These are phyloP conservation scores for Fraxinus anomala DNA, from an alignment of 257 asterid genomes.

Conservation along the genomic window DNA sequence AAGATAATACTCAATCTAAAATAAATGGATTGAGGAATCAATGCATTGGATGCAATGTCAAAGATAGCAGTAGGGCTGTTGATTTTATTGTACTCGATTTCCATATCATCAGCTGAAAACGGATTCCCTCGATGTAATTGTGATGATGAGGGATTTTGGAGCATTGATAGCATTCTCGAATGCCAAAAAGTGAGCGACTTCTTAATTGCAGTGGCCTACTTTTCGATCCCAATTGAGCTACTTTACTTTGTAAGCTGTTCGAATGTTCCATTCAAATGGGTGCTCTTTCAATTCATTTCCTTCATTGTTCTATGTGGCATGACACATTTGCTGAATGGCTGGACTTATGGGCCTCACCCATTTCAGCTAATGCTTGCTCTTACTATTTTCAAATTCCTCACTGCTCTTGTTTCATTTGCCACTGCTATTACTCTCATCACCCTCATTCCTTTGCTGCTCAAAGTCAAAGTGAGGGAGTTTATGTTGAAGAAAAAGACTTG, in stretches of 20 bases:
- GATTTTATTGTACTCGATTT: constrained; percentile 38
- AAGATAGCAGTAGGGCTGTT: constrained; percentile 52
- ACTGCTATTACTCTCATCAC: constrained; percentile 80
- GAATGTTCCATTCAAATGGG: constrained; percentile 86
- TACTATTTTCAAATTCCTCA: constrained; percentile 74
- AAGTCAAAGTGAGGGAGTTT: constrained; percentile 75
- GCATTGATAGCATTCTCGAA: constrained; percentile 58
- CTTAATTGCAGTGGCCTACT: constrained; percentile 89
- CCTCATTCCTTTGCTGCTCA: constrained; percentile 76
- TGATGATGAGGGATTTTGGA: constrained; percentile 84
- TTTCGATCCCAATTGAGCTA: constrained; percentile 92
- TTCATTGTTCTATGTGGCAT: constrained; percentile 91
- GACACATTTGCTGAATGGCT: constrained; percentile 88
- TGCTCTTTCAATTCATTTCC: constrained; percentile 75
- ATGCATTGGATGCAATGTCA: constrained; percentile 56
- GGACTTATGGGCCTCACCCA: constrained; percentile 89
- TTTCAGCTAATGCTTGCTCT: constrained; percentile 82
- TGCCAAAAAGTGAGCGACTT: constrained; percentile 81
- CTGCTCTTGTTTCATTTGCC: constrained; percentile 84
- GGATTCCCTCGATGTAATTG: constrained; percentile 64
- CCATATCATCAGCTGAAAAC: constrained; percentile 46
- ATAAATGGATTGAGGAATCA: constrained; percentile 40
- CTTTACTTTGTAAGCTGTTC: constrained; percentile 85
- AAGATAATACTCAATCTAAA: constrained; percentile 1
- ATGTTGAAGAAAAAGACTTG: constrained; percentile 75